Evolutionary conservation across 257 asterid species (phyloP).

Genomic region (Handroanthus guayacan): DNA sequence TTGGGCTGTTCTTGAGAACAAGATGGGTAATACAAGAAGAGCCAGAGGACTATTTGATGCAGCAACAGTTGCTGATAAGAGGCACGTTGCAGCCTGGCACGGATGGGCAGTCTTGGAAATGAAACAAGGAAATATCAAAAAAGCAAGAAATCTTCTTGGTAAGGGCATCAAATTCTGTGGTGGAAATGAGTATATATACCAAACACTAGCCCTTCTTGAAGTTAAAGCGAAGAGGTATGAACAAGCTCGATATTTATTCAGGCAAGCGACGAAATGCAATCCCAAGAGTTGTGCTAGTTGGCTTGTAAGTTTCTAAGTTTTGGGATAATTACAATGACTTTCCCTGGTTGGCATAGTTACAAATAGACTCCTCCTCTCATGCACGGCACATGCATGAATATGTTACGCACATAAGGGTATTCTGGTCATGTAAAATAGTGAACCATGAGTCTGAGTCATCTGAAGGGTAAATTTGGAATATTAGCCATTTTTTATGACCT

Average conservation of each 20-base stretch:
- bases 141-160: slow-evolving; percentile 92
- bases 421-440: too few species aligned
- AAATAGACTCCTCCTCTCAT: too few species aligned
- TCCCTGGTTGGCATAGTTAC: too few species aligned
- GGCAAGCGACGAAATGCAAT: slow-evolving; percentile 89
- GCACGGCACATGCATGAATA: too few species aligned
- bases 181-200: slow-evolving; percentile 91
- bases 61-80: slow-evolving; percentile 92
- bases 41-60: slow-evolving; percentile 95
- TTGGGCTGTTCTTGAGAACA: slow-evolving; percentile 95
- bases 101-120: slow-evolving; percentile 98
- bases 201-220: slow-evolving; percentile 92
- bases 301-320: slow-evolving; percentile 72
- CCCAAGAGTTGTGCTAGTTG: slow-evolving; percentile 97
- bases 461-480: too few species aligned
- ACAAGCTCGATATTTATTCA: slow-evolving; percentile 86
- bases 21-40: slow-evolving; percentile 80
- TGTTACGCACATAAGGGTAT: too few species aligned
- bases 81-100: slow-evolving; percentile 96
- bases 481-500: too few species aligned
- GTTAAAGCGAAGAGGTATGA: slow-evolving; percentile 79
- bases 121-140: slow-evolving; percentile 80
- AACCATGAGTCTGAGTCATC: too few species aligned
- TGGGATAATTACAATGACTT: background rate
- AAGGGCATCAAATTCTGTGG: slow-evolving; percentile 88